Conservation (phyloP, 2,329 filamentous ascomycete species). For the Fusarium guadeloupense region DNA sequence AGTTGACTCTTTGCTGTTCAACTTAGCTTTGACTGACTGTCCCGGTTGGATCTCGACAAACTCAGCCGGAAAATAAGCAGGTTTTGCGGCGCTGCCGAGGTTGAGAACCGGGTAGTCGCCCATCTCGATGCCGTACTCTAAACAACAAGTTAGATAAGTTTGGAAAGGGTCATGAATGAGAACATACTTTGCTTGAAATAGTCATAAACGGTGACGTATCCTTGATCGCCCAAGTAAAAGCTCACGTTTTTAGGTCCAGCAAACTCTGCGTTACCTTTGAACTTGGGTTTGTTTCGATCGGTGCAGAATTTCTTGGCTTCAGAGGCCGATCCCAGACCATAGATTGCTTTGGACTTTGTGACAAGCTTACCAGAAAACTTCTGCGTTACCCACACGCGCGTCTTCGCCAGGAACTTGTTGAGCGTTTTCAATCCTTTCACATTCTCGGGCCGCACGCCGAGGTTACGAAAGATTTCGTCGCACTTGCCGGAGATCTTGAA, state of each 20-base stretch:
- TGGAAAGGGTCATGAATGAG: background rate
- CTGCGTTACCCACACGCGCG: constrained; percentile 49
- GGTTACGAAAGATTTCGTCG: constrained; percentile 45
- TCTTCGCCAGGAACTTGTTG: constrained; percentile 51
- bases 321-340: constrained; percentile 41
- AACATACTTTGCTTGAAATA: constrained; percentile 55
- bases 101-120: constrained; percentile 70
- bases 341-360: constrained; percentile 44
- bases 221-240: constrained; percentile 46
- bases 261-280: constrained; percentile 41
- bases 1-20: constrained; percentile 68
- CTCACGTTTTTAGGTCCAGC: constrained; percentile 47
- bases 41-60: constrained; percentile 70
- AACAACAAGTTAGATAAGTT: constrained; percentile 8
- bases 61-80: constrained; percentile 74
- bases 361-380: constrained; percentile 46
- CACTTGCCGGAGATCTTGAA: constrained; percentile 56
- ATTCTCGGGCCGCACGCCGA: constrained; percentile 31
- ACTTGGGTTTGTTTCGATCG: constrained; percentile 35
- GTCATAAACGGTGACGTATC: constrained; percentile 52
- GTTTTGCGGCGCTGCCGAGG: constrained; percentile 64
- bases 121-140: constrained; percentile 50
- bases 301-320: constrained; percentile 32
- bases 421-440: constrained; percentile 42
- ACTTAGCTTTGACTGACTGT: constrained; percentile 68